Conservation (phyloP, 176 grass and related monocot species). For the Carex pumila region DNA sequence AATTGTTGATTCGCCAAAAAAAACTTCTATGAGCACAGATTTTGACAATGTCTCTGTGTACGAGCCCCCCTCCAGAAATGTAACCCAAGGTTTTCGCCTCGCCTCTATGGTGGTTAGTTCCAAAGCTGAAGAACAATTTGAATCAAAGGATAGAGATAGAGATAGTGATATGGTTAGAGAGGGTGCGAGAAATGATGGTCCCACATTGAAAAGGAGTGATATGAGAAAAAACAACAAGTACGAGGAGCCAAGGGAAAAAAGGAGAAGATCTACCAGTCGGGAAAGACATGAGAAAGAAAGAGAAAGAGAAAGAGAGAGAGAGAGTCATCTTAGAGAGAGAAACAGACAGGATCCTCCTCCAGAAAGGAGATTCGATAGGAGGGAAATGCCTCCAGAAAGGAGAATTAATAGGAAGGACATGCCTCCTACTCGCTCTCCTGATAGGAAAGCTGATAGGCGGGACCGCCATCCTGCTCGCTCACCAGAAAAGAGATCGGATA, state of each 20-base stretch:
- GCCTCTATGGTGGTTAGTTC: constrained; percentile 24
- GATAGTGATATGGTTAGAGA: constrained; percentile 31
- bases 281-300: constrained; percentile 45
- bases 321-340: constrained; percentile 48
- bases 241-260: constrained; percentile 56
- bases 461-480: constrained; percentile 28
- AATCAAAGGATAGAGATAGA: constrained; percentile 31
- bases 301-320: constrained; percentile 43
- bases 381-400: constrained; percentile 64
- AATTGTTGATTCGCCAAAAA: constrained; percentile 29
- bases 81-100: constrained; percentile 37
- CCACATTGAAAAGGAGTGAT: constrained; percentile 41
- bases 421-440: background rate
- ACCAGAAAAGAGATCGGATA: constrained; percentile 55
- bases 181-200: constrained; percentile 30
- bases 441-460: constrained; percentile 34
- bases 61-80: background rate
- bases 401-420: background rate
- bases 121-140: constrained; percentile 37
- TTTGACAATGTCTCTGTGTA: constrained; percentile 14
- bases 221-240: constrained; percentile 29
- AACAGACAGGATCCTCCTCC: constrained; percentile 30
- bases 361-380: constrained; percentile 53
- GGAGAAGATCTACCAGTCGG: constrained; percentile 69
- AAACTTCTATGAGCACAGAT: constrained; percentile 24